A percentile compares a stretch with the other conserved stretches of the same genome.
phyloP scores from a whole-genome alignment of 2,329 filamentous ascomycete species.

The Ilyonectria sp. region DNA sequence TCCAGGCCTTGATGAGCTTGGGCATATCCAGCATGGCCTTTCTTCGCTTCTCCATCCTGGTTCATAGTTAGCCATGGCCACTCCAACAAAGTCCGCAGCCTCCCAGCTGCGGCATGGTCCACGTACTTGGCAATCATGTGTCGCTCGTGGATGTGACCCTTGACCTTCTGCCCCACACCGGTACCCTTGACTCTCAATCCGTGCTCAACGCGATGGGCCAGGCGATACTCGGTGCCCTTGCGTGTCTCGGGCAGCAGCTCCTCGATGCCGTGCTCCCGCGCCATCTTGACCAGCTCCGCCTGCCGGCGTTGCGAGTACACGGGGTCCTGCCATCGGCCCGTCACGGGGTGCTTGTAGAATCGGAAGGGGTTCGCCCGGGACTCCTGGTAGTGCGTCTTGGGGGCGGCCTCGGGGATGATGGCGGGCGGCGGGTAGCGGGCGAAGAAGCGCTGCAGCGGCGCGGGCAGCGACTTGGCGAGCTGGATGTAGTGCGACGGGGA shows the following conservation, averaged over 20 bases:
- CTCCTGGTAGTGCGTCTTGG: constrained; percentile 67
- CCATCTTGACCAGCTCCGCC: constrained; percentile 91
- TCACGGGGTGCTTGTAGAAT: constrained; percentile 82
- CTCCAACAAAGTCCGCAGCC: constrained; percentile 2
- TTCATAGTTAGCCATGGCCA: constrained; percentile 36
- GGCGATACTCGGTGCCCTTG: constrained; percentile 81
- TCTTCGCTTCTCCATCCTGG: constrained; percentile 87
- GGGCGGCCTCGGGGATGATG: constrained; percentile 65
- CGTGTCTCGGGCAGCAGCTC: constrained; percentile 82
- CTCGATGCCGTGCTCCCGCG: constrained; percentile 83
- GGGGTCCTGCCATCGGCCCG: constrained; percentile 87
- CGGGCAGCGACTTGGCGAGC: constrained; percentile 81
- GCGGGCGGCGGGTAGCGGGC: constrained; percentile 85
- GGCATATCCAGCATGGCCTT: constrained; percentile 97
- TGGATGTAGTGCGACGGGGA: constrained; percentile 61
- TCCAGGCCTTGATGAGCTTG: constrained; percentile 91
- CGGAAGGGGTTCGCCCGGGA: constrained; percentile 84
- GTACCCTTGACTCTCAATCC: constrained; percentile 92
- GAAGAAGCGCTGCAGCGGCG: constrained; percentile 87
- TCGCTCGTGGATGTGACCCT: constrained; percentile 95
- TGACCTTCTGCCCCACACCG: constrained; percentile 91
- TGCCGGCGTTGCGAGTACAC: constrained; percentile 88
- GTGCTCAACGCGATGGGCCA: constrained; percentile 81
- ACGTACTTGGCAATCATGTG: constrained; percentile 82
- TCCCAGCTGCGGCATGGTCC: constrained; percentile 1